phyloP scores from a whole-genome alignment of 768 basidiomycete species.

The Naganishia antarctica region DNA sequence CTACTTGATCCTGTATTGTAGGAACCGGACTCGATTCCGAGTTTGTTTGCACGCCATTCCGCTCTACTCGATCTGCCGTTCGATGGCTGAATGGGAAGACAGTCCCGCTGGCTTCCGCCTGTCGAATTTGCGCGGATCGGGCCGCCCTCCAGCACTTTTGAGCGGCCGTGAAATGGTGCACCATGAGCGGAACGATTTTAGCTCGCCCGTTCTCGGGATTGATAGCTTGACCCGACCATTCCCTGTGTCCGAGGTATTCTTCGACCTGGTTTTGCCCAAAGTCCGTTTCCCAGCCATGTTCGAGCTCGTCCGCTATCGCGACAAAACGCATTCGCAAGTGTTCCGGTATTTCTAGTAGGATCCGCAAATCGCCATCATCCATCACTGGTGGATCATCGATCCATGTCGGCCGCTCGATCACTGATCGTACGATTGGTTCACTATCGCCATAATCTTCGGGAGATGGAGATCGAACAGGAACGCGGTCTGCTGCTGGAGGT shows the following conservation, averaged over 20 bases:
- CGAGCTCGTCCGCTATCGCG: not conserved
- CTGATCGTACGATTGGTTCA: too few relatives aligned
- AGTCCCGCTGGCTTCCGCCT: not conserved
- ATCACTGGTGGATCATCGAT: not conserved
- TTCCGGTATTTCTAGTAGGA: not conserved
- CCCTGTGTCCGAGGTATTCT: not conserved
- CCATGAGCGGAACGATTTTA: not conserved
- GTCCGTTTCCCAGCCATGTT: not conserved
- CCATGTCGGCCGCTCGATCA: not conserved
- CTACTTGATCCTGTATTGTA: too few relatives aligned
- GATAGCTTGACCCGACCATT: not conserved
- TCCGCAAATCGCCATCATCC: not conserved
- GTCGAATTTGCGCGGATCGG: not conserved
- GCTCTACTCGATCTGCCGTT: not conserved
- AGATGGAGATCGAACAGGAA: not conserved
- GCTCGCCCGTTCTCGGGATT: not conserved
- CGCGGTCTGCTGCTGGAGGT: not conserved
- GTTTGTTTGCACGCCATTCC: not conserved
- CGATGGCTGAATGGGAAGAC: not conserved
- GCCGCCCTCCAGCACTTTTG: conserved; percentile 5
- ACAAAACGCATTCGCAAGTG: not conserved
- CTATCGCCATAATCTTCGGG: not conserved
- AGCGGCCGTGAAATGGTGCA: not conserved
- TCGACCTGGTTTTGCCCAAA: not conserved
- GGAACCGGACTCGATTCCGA: too few relatives aligned